Base-by-base conservation (phyloP, 768 basidiomycete genomes). In the Agrocybe pediades region DNA sequence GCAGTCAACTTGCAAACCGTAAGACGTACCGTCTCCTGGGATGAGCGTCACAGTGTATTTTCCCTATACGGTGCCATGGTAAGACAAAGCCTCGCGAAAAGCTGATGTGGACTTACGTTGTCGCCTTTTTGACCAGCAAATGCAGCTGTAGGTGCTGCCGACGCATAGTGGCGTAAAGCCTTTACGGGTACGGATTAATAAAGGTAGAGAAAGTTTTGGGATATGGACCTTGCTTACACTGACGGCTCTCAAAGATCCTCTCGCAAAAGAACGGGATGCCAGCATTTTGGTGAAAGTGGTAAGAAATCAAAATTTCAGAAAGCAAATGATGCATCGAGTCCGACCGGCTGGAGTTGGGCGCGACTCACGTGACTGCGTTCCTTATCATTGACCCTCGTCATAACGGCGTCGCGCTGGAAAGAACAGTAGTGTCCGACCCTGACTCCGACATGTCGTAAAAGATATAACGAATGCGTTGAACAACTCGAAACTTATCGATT, bases 21-120 rank as follows among this genome's bases (percentile, higher is more conserved):
- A 19, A 56, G 13, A 66, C 82, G 61, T 54, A 95, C 95, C 95
- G 69, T 98, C 96, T 68, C 96, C 96, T 26, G 96, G 94, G 71
- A 98, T 94, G 55, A 98, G 78, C 40, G 97, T 98, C 52, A 98
- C 95, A 27, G 88, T 86, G 75, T 96, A 97, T 79, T 96, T 97
- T 54, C 95, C 95, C 95, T 98, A 36, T 40, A 51, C 33, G 3
- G 15, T 21, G 13, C 23, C 6, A 33, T 8, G 8, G 27, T 3
- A 24, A 7, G 9, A 23, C 58, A 15, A 56, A 41, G 36, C 20
- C 20, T 15, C 17, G 6, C 8, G n/a, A 30, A 46, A 60, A 19
- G n/a, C 53, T 13, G 15, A 20, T 20, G 29, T 59, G 57, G 20
- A 72, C 91, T 70, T 67, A 95, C 95, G 71, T 90, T 88, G 68